Evolutionary conservation across 2,329 filamentous ascomycete species (phyloP).

Genomic region (Xylaria polymorpha): DNA sequence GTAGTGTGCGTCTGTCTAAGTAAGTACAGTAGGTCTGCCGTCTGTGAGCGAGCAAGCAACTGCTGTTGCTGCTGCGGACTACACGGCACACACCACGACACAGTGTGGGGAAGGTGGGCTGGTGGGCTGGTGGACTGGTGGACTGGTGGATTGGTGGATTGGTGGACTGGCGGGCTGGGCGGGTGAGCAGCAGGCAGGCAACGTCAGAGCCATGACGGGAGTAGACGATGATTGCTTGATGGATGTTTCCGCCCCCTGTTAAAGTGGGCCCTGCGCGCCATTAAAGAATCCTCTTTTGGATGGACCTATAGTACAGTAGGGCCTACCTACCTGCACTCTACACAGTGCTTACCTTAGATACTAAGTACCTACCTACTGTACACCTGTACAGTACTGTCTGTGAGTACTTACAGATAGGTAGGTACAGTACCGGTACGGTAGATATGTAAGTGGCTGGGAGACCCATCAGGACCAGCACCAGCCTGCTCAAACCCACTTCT

Average conservation of each 20-base stretch:
- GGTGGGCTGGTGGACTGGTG: not conserved
- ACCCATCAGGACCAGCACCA: not conserved
- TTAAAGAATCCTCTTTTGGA: constrained; percentile 21
- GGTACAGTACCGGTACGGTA: no score
- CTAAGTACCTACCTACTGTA: no score
- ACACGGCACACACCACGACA: not conserved
- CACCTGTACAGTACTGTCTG: no score
- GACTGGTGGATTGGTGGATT: no score
- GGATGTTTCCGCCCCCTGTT: constrained; percentile 22
- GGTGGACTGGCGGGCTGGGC: not conserved
- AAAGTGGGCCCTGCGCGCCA: constrained; percentile 13
- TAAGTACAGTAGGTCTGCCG: no score
- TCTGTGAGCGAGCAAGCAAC: no score
- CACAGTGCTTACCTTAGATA: no score
- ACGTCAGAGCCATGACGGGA: not conserved
- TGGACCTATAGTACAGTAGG: not conserved
- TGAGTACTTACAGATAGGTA: not conserved
- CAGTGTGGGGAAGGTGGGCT: constrained; percentile 1
- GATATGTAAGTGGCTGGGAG: constrained; percentile 16
- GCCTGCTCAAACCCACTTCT: not conserved
- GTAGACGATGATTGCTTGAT: constrained; percentile 14
- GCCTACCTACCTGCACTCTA: no score
- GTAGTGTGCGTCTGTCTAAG: not conserved
- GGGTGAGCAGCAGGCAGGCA: not conserved
- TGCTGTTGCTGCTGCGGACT: no score